phyloP scores from a whole-genome alignment of 2,329 filamentous ascomycete genomes.

The Aspergillus pseudoterreus region DNA sequence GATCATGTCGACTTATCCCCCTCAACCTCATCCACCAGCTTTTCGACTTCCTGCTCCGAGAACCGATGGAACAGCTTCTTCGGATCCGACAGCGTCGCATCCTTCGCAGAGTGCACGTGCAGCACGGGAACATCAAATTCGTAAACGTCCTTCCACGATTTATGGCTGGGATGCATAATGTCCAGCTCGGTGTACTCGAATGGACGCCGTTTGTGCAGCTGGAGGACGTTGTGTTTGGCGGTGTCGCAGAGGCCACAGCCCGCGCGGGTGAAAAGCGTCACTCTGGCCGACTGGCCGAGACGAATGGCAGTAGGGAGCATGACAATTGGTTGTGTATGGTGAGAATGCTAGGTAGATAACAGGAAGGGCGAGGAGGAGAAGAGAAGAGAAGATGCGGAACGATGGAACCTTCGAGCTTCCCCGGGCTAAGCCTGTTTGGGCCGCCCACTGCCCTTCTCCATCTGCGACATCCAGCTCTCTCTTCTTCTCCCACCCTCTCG shows the following conservation, averaged over 20 bases:
- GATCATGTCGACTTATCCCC: conserved; percentile 8
- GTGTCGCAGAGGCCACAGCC: conserved; percentile 60
- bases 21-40: conserved; percentile 50
- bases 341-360: not conserved
- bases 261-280: conserved; percentile 60
- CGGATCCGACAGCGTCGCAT: conserved; percentile 55
- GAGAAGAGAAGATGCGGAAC: not conserved
- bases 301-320: conserved; percentile 29
- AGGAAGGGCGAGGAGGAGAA: not conserved
- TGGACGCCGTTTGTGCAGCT: conserved; percentile 50
- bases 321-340: conserved; percentile 7
- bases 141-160: conserved; percentile 58
- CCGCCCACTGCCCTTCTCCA: conserved; percentile 9
- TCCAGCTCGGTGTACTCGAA: conserved; percentile 59
- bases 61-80: conserved; percentile 63
- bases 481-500: not conserved
- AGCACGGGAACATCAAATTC: conserved; percentile 64
- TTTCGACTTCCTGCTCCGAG: conserved; percentile 54
- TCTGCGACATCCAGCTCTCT: conserved; percentile 3
- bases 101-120: conserved; percentile 50
- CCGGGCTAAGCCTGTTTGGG: conserved; percentile 32
- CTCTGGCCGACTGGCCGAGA: conserved; percentile 33
- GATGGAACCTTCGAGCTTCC: conserved; percentile 41
- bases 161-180: conserved; percentile 53
- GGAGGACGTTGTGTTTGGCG: conserved; percentile 55